Evolutionary conservation across 805 yeast genomes (phyloP).

Genomic region (Jamesozyma jinghongensis): DNA sequence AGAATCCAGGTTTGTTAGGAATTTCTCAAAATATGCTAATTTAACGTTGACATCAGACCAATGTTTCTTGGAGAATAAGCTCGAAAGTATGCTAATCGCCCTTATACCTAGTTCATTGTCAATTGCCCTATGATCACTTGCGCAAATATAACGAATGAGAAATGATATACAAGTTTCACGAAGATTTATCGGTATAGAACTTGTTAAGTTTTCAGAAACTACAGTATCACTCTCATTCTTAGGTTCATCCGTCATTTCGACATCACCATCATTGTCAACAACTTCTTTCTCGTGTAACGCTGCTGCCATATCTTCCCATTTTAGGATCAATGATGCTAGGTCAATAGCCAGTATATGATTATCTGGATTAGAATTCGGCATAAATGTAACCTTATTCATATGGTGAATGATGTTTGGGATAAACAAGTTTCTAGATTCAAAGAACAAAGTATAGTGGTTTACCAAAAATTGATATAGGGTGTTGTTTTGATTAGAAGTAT

Average conservation of each 20-base stretch:
- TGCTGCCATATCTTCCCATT: slow-evolving; percentile 65
- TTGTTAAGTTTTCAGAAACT: background rate
- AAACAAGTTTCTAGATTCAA: slow-evolving; percentile 78
- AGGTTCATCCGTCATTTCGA: slow-evolving; percentile 15
- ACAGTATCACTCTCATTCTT: background rate
- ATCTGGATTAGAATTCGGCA: slow-evolving; percentile 68
- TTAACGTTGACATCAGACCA: slow-evolving; percentile 92
- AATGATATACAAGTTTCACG: slow-evolving; percentile 87
- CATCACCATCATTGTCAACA: slow-evolving; percentile 21
- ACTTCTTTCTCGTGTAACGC: slow-evolving; percentile 6
- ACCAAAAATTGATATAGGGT: slow-evolving; percentile 85
- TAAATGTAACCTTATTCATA: slow-evolving; percentile 79
- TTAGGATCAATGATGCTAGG: slow-evolving; percentile 71
- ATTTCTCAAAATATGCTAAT: slow-evolving; percentile 78
- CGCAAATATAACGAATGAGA: slow-evolving; percentile 78
- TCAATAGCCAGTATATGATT: slow-evolving; percentile 83
- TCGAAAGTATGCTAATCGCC: slow-evolving; percentile 69
- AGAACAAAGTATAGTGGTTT: slow-evolving; percentile 76
- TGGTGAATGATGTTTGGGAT: slow-evolving; percentile 83
- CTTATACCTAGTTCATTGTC: slow-evolving; percentile 76
- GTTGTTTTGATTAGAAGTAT: slow-evolving; percentile 75
- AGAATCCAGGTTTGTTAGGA: slow-evolving; percentile 68
- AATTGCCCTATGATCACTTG: slow-evolving; percentile 74
- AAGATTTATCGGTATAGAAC: slow-evolving; percentile 51
- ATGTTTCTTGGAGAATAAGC: slow-evolving; percentile 56